Evolutionary conservation across 139 green algal species (phyloP), one percentile per base, ranked within the genome.

Genomic region (Spirogloea muscicola): DNA sequence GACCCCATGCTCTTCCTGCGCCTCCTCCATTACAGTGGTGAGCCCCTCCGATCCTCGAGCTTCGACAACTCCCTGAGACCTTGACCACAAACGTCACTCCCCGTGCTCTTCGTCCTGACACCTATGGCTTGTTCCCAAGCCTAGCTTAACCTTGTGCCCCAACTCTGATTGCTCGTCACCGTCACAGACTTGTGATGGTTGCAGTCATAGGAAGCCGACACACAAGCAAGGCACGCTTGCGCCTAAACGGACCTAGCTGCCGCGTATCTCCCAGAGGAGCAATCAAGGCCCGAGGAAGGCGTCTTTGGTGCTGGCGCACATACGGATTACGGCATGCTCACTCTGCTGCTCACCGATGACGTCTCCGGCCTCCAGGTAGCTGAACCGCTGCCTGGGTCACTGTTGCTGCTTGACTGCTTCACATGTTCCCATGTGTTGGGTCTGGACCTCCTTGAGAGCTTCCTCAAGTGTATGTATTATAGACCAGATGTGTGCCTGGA

Each of bases 241-340:
- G n/a, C n/a, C n/a, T n/a, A n/a, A n/a, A n/a, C n/a, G n/a, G n/a
- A n/a, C n/a, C n/a, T n/a, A n/a, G n/a, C n/a, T n/a, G n/a, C n/a
- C n/a, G 13, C 18, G 57, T 10, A 7, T 74, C n/a, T 74, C 55
- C 37, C 55, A 76, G 68, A 31, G 25, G 65, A 72, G 58, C 42
- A 27, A n/a, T 82, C 66, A 29, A 31, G 43, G 34, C 74, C 66
- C 0, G 70, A 81, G 18, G 62, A 81, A 25, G 88, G 84, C 2
- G 37, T 80, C 10, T 86, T 85, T 33, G 80, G 49, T 5, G 71
- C 79, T 1, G 92, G 92, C 3, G 92, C 92, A 0, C 93, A 98
- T 84, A 88, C 83, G 16, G 92, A 97, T 57, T 97, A 96, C 81
- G 93, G 93, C 39, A 93, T 94, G 83, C 75, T 98, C 2, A 98